Evolutionary conservation across 2,329 filamentous ascomycete species (phyloP), one percentile per base, ranked within the genome.

Genomic region (Epichloe brachyelytri): DNA sequence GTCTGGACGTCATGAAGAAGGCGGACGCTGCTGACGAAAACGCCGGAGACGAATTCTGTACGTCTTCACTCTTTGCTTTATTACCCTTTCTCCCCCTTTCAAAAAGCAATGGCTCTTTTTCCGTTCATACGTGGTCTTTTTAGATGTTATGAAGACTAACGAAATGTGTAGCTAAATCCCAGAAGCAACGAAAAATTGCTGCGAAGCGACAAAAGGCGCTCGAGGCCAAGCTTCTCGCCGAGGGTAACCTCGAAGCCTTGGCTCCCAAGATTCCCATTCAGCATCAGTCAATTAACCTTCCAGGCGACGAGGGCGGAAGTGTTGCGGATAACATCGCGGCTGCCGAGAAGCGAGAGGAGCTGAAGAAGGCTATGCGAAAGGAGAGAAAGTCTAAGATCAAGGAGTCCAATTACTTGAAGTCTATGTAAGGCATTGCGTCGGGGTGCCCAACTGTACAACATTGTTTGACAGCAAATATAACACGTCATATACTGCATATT

Each of bases 351-450:
- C 74, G 85, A 63, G 73, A 76, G 55, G 79, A 82, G 59, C 71
- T 90, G 60, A 84, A 75, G 57, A 78, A 75, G 69, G 82, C 81
- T 36, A 82, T 89, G 85, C 78, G 86, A 62, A 78, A 78, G 65
- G 85, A 88, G 72, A 75, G 86, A 64, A 80, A 83, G 69, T 79
- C 78, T 53, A 79, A 76, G 68, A 93, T 93, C 63, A 91, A 90
- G 79, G 87, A 93, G 74, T 71, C 69, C 64, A 93, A 93, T 71
- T 93, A 89, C 76, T 78, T 93, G 69, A 86, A 85, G 77, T 79
- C 81, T 43, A 88, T 90, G 85, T 81, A 74, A 51, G 33, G 20
- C 3, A 8, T 20, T 20, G 33, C 3, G 44, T 46, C 11, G 17
- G 11, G 36, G 14, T 12, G 34, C 10, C n/a, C 26, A 26, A 40